Base-by-base conservation (phyloP, 805 yeast species). In the Saccharomycopsis sp. region DNA sequence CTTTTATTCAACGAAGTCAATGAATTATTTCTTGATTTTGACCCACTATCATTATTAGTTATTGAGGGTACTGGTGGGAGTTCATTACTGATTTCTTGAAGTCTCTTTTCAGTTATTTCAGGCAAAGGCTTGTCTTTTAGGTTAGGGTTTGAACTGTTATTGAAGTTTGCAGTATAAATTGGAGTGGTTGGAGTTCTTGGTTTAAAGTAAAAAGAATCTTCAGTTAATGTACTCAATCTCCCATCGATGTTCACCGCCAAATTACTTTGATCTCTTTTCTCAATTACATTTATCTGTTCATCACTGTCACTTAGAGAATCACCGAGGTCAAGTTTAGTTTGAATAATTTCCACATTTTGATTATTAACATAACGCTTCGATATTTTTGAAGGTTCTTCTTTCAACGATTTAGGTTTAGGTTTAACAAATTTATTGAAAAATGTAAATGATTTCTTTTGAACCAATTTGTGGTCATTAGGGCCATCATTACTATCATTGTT, bases 341-440 rank as follows among this genome's bases (percentile, higher is more conserved):
- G 50, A 24, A 46, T 22, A 34, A 46, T 42, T 22, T 46, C 40
- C 21, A 36, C 16, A 14, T 34, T 16, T 22, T 24, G 31, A 23
- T 42, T 42, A 13, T 9, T 34, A 14, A 26, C 40, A 22, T 44
- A 42, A 5, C 46, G 20, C 4, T 33, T 36, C 16, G 41, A 11
- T 13, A 34, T 14, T n/a, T n/a, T n/a, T n/a, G 20, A 16, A 11
- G 14, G 33, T 19, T 31, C 24, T 8, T 13, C 14, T 17, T 9
- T 9, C 7, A 27, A 11, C n/a, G 20, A 33, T 20, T 34, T 38
- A 4, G 41, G 19, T 14, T 33, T 38, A 9, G 23, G 4, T 26
- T 47, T 47, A 4, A 38, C 24, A 6, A 47, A 29, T 34, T 47
- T 47, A 27, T 39, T 43, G 34, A 47, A 47, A 29, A 47, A 47